Evolutionary conservation across 2,329 filamentous ascomycete genomes (phyloP), one percentile per base, ranked within the genome.

Genomic region (Aspergillus brunneoviolaceus): DNA sequence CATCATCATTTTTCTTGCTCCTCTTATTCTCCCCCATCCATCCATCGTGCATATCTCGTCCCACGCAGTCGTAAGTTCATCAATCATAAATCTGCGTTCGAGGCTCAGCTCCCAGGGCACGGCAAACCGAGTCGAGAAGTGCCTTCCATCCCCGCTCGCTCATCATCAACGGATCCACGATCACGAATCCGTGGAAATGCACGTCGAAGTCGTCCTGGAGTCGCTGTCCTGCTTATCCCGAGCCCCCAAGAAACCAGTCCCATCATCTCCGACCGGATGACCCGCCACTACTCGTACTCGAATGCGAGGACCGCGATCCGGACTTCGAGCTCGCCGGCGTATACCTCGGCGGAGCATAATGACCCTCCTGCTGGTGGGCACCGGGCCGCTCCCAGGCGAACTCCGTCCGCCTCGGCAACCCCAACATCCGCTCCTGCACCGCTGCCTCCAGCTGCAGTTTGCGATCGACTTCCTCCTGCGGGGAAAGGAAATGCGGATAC

Each of bases 401-500:
- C 11, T 63, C 57, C 5, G 66, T 70, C 25, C 54, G 63, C 6
- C 61, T 58, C 11, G 66, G 65, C 12, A 70, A 52, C 2, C 69
- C 68, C 39, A 70, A 12, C 69, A 71, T 71, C 16, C 62, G 62
- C 54, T 71, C 69, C 9, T 62, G 62, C 16, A 71, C 69, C 1
- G 67, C 68, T 14, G 56, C 63, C 29, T 67, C 51, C 14, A 71
- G 51, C 12, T 55, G 53, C 4, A 47, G 33, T 21, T 66, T 57
- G 16, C 69, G 33, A 11, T 70, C 67, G 4, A 56, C 48, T 51
- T 70, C 68, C 54, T 70, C 68, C 39, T 69, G 61, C 4, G 67
- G 68, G 6, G 68, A 68, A 3, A 71, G 63, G 27, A 70, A 70
- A 23, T 63, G 67, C 42, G 67, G 68, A 5, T 61, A 45, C 0